Base-by-base conservation (phyloP, 768 basidiomycete species). In the Lactarius psammicola region DNA sequence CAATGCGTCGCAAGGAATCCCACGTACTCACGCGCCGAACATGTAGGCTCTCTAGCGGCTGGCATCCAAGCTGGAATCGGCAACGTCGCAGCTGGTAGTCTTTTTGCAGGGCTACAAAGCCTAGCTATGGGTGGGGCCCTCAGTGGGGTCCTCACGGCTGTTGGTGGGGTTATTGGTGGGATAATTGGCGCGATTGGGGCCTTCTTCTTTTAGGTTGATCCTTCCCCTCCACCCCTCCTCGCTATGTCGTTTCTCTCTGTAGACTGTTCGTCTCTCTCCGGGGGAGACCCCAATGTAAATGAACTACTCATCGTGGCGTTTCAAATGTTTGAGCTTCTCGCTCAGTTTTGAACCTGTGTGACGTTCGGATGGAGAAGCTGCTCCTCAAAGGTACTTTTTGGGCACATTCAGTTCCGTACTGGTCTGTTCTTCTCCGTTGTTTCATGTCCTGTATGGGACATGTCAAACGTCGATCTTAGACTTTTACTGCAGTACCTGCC, bases 11-110 rank as follows among this genome's bases (percentile, higher is more conserved):
- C 23, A 8, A 4, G 30, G 23, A 26, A 13, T 15, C 18, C 18
- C 54, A 8, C 30, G 34, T 9, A 10, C 33, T 26, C 20, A 36
- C 38, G 26, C 46, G 5, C 46, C 23, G 11, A 49, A 49, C 15
- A 26, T 49, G 11, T 36, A 73, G 74, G 74, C 18, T 65, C 70
- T 2, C 13, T 71, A 2, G 74, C 74, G 15, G 74, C 74, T 6
- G 66, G 68, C 2, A 70, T 67, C 18, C 74, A 74, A 49, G 65
- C 74, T n/a, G 56, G 61, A 15, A 70, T 74, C 18, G 74, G 74
- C 15, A 69, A 60, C 36, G 73, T 74, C 3, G 68, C 40, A 0
- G 72, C 66, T 3, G 74, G 74, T 6, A 70, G 68, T 3, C 7
- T 63, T 1, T 74, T 74, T 56, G 74, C 74, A 2, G 51, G 60